Evolutionary conservation across 495 filamentous ascomycete species (phyloP), one percentile per base, ranked within the genome.

Genomic region (Aspergillus funiculosus): DNA sequence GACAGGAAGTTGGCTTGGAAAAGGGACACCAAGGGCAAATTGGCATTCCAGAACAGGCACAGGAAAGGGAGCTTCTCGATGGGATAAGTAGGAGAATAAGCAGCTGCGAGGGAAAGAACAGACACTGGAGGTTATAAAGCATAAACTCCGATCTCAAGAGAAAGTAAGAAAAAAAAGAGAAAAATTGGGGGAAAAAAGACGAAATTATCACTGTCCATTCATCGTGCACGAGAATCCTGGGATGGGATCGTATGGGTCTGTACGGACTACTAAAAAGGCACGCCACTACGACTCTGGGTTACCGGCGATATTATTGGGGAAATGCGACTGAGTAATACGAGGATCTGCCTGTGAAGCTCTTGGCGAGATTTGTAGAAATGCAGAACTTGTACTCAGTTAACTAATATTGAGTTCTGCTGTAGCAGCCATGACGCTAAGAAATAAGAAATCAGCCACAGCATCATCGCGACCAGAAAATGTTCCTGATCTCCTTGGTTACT

Each of bases 1-100:
- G 43, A 51, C 48, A 55, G 21, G 36, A 40, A 48, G 8, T 19
- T 44, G 14, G 13, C 2, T n/a, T n/a, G 31, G 20, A 30, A 36
- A 7, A 9, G 17, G 17, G 20, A 17, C 26, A 21, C 18, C 10
- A 21, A 24, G 30, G 21, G 31, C 28, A 25, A 25, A 27, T 6
- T 13, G 11, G 7, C 18, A 5, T 6, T 34, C 13, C 21, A 32
- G 28, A 31, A 28, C 22, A 24, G 34, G 24, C 28, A 48, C 22
- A 41, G 37, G 17, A 20, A 36, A 40, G 22, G 25, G 15, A 21
- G 27, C 35, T 18, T 46, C 26, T 36, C 13, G 28, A 30, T 32
- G 40, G 14, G 9, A 15, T 10, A 31, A 39, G 39, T 1, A 30
- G 26, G 14, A n/a, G 31, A 37, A 14, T 15, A 22, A n/a, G 31